A percentile compares a stretch with the other conserved stretches of the same genome.
Evolutionary conservation across 352 stramenopile genomes (phyloP).

Genomic region (Phytophthora litchii): DNA sequence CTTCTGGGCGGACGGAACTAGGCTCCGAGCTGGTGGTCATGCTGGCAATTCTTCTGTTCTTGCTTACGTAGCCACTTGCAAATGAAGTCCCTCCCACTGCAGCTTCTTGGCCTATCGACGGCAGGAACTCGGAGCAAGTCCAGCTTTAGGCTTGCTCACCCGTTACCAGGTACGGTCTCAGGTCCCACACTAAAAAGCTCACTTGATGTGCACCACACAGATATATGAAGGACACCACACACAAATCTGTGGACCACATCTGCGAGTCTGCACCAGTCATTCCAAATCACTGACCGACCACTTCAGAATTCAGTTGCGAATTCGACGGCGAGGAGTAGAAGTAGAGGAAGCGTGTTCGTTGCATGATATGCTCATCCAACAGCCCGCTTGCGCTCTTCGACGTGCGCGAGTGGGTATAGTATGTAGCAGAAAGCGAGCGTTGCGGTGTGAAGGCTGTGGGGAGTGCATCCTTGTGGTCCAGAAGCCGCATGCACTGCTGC

Average conservation of each 20-base stretch:
- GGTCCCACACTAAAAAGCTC: constrained; percentile 5
- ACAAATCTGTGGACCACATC: not conserved
- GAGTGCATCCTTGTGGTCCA: constrained; percentile 35
- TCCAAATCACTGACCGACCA: not conserved
- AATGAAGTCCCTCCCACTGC: not conserved
- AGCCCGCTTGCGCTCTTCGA: constrained; percentile 52
- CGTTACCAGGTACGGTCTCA: constrained; percentile 15
- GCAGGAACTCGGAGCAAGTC: constrained; percentile 7
- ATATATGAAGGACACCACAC: not conserved
- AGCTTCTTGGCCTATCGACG: constrained; percentile 8
- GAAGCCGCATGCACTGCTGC: constrained; percentile 40
- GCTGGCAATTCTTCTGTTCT: constrained; percentile 7
- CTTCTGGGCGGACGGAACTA: constrained; percentile 5
- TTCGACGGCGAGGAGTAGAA: constrained; percentile 16
- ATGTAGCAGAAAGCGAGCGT: constrained; percentile 65
- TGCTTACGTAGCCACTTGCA: not conserved
- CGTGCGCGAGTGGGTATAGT: constrained; percentile 81
- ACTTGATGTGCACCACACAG: constrained; percentile 8
- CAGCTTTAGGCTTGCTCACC: constrained; percentile 18
- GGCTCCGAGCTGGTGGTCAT: constrained; percentile 13
- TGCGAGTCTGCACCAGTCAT: constrained; percentile 37
- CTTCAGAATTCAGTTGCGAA: constrained; percentile 19
- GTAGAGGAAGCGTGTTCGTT: not conserved
- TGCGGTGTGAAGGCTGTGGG: constrained; percentile 30
- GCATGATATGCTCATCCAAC: constrained; percentile 67